These are phyloP conservation scores for Rosa hybrid DNA, from an alignment of 331 rosid species.

Conservation along the genomic window DNA sequence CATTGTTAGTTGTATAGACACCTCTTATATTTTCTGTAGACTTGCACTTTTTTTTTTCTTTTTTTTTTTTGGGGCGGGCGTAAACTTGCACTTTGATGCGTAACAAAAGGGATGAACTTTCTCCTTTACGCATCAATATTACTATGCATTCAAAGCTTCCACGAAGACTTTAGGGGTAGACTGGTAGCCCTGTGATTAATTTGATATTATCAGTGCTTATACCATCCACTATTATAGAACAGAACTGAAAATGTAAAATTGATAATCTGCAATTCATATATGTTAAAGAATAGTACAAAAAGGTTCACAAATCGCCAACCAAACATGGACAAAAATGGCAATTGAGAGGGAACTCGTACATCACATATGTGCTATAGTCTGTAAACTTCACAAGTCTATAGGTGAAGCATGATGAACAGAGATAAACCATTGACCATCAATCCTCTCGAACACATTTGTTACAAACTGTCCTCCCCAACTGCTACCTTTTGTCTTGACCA, in stretches of 20 bases:
- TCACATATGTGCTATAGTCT: not conserved
- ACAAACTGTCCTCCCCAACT: constrained; percentile 95
- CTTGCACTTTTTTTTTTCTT: not conserved
- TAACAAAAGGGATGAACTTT: not conserved
- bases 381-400: constrained; percentile 48
- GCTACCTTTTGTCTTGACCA: constrained; percentile 82
- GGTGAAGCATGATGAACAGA: constrained; percentile 89
- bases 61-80: too few species aligned
- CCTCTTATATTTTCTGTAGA: not conserved
- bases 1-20: not conserved
- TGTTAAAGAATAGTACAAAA: not conserved
- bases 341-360: not conserved
- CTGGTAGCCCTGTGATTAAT: not conserved
- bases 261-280: not conserved
- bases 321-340: not conserved
- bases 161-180: not conserved
- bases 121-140: not conserved
- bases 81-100: not conserved
- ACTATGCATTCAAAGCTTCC: not conserved
- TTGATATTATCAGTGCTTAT: not conserved
- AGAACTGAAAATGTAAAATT: not conserved
- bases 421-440: constrained; percentile 75
- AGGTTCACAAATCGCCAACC: not conserved
- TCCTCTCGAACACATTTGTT: constrained; percentile 81
- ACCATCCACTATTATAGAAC: not conserved